Conservation (phyloP, 73 alveolate genomes). For the Paramecium pentaurelia region DNA sequence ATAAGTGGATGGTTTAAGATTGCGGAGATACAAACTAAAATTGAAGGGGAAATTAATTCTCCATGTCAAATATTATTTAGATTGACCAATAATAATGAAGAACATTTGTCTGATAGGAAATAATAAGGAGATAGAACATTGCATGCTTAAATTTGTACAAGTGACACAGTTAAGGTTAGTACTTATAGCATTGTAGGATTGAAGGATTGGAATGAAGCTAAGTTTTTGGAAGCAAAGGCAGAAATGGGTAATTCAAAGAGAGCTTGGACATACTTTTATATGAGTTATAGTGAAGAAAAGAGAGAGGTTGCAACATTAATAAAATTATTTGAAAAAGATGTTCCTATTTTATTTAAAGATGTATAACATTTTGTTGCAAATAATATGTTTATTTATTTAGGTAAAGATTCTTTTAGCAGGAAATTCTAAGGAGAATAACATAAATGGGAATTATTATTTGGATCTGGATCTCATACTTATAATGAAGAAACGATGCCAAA, state of each 20-base stretch:
- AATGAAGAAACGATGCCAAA: background rate
- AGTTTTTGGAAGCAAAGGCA: background rate
- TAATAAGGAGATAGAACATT: slow-evolving; percentile 36
- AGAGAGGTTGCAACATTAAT: background rate
- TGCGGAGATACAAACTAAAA: background rate
- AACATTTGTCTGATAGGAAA: background rate
- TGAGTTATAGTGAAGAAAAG: slow-evolving; percentile 12
- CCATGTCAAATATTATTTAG: slow-evolving; percentile 28
- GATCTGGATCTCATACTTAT: background rate
- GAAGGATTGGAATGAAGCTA: slow-evolving; percentile 49
- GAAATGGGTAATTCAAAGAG: background rate
- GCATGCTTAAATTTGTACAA: background rate
- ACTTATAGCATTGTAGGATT: slow-evolving; percentile 6
- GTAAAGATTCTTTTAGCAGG: slow-evolving; percentile 1
- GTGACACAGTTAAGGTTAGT: background rate
- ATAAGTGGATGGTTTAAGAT: slow-evolving; percentile 45
- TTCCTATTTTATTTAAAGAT: background rate
- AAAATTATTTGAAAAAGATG: slow-evolving; percentile 13
- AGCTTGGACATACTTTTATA: slow-evolving; percentile 37
- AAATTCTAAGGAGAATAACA: background rate
- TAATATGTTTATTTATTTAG: background rate
- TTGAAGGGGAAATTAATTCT: background rate
- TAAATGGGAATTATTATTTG: slow-evolving; percentile 2
- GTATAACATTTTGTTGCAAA: slow-evolving; percentile 12
- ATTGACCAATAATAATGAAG: slow-evolving; percentile 4